phyloP scores from a whole-genome alignment of 805 yeast genomes.

The Metschnikowia shivogae region DNA sequence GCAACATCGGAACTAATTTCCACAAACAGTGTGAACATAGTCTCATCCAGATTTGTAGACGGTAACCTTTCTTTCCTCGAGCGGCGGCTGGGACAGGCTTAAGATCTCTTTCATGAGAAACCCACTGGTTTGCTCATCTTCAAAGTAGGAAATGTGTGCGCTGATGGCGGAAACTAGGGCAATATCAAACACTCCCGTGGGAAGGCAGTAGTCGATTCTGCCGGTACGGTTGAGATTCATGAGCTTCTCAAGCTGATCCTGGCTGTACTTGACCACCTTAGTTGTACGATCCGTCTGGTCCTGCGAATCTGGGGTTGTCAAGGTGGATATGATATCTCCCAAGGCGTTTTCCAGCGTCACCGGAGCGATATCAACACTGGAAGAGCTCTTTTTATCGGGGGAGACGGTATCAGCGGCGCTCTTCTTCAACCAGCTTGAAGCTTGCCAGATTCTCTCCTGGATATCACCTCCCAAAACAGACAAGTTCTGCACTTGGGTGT shows the following conservation, averaged over 20 bases:
- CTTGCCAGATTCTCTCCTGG: constrained; percentile 30
- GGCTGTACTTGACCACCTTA: constrained; percentile 25
- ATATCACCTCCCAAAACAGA: constrained; percentile 37
- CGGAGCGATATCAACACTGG: constrained; percentile 7
- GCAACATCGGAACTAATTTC: too few relatives aligned
- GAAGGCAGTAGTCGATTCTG: constrained; percentile 75
- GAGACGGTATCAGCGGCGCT: constrained; percentile 4
- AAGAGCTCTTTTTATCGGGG: constrained; percentile 8
- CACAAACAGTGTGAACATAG: background rate
- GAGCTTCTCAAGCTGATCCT: constrained; percentile 33
- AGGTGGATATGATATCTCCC: constrained; percentile 36
- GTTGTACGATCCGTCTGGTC: constrained; percentile 18
- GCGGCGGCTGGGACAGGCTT: constrained; percentile 18
- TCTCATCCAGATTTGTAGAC: constrained; percentile 16
- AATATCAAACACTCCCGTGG: constrained; percentile 74
- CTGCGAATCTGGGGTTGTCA: constrained; percentile 17
- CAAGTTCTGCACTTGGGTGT: constrained; percentile 44
- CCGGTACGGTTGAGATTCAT: constrained; percentile 61
- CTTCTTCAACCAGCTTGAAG: constrained; percentile 32
- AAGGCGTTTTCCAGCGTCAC: constrained; percentile 33
- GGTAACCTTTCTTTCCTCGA: constrained; percentile 26
- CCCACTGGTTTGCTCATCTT: constrained; percentile 78
- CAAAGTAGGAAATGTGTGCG: constrained; percentile 87
- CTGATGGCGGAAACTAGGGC: constrained; percentile 76
- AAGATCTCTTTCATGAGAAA: constrained; percentile 64